Base-by-base conservation (phyloP, 352 stramenopile species). In the Phytophthora colocasiae region DNA sequence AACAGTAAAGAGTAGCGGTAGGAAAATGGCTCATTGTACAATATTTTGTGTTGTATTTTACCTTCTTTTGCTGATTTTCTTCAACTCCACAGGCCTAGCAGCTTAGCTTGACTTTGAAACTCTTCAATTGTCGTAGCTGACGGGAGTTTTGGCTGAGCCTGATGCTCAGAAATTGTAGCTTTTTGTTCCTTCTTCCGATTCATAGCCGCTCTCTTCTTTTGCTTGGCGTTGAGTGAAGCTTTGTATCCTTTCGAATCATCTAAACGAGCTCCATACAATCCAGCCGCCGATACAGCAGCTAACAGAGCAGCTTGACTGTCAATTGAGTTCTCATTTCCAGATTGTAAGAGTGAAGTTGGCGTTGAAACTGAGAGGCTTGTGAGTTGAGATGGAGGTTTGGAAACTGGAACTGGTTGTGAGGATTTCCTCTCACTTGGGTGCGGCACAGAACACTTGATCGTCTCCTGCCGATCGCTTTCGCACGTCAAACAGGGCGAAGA, bases 41-140 rank as follows among this genome's bases (percentile, higher is more conserved):
- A 45, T 24, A 17, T 12, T 40, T 47, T n/a, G 22, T 2, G 34
- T 6, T 36, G n/a, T 22, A 22, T 22, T 31, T 27, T 22, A 10
- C 12, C 27, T 57, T 47, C 26, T 19, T 26, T 47, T 31, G 27
- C 27, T 31, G 27, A 7, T 31, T 31, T 7, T 8, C 1, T 34
- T 73, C 22, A 85, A 52, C 65, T 85, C 77, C 77, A 85, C 1
- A 85, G 57, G 4, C 77, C 74, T 7, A 85, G 60, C n/a, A 71
- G 64, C 31, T 77, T 81, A 0, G 74, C 74, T 26, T 80, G 77
- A 27, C 52, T 45, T 46, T 74, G 74, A n/a, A 85, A 70, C 24
- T 77, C 74, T 19, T 77, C 64, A 27, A 85, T 71, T 1, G 47
- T 71, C 9, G 64, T 61, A 14, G 52, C 44, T 14, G 27, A 7